Evolutionary conservation across 169 alveolate species (phyloP), one percentile per base, ranked within the genome.

Genomic region (Plasmodium sp.): DNA sequence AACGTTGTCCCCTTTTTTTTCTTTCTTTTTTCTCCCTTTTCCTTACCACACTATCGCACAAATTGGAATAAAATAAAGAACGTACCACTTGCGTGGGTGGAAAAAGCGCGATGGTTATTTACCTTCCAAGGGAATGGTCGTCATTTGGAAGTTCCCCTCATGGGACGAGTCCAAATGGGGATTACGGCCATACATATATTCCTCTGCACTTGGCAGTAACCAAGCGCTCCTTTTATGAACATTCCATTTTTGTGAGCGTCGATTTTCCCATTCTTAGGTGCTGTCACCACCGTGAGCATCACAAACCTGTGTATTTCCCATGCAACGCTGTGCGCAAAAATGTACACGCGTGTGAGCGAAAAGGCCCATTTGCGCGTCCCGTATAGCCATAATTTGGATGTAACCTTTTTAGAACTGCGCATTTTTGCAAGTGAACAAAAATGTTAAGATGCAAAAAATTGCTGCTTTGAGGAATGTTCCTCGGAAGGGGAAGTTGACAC

Each of bases 321-420:
- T 84, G 92, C 92, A 84, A 67, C 48, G 73, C 18, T 43, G 92
- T 84, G 92, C 92, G 92, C 5, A 39, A 71, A 31, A 34, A 71
- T 33, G 75, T 33, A 9, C 54, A 84, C 34, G 41, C 14, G 3
- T 10, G 22, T 31, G 56, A 2, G 34, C 18, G 14, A 5, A 80
- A 41, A 45, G 5, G 34, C 67, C 45, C 36, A 45, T 80, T 41
- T 41, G 33, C 34, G 18, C 58, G 56, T 80, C 4, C 56, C 71
- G 34, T 80, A n/a, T 27, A 45, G 73, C 18, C 12, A 41, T 18
- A 45, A 80, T 22, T 16, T 7, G 56, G 45, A 45, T 10, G 54
- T n/a, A 79, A 10, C 7, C 27, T 16, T n/a, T 4, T 18, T n/a
- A 22, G 75, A 22, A 27, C 36, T 39, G 12, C 22, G 84, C 33